These are phyloP conservation scores for Boletus tylopilopsis DNA, from an alignment of 768 basidiomycete genomes.

Conservation along the genomic window DNA sequence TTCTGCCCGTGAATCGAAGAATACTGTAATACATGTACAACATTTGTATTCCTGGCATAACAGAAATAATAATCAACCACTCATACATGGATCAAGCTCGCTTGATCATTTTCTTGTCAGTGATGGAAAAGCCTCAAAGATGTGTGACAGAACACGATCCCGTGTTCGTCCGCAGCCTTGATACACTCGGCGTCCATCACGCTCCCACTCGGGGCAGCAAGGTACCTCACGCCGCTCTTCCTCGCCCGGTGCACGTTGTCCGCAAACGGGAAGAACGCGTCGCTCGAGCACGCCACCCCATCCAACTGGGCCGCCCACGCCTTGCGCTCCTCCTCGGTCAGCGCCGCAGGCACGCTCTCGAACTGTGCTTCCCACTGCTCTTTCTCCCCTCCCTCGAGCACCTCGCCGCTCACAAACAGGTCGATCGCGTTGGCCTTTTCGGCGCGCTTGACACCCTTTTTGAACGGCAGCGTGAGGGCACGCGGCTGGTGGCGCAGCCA, in stretches of 20 bases:
- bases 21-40: neutral
- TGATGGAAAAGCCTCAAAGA: constrained; percentile 88
- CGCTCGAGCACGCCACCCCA: constrained; percentile 89
- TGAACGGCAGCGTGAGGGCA: constrained; percentile 91
- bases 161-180: constrained; percentile 92
- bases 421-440: constrained; percentile 99
- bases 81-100: constrained; percentile 3
- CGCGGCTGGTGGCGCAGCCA: constrained; percentile 97
- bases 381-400: constrained; percentile 85
- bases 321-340: constrained; percentile 67
- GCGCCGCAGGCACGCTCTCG: constrained; percentile 59
- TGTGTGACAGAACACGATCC: constrained; percentile 89
- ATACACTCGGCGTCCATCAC: constrained; percentile 98
- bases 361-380: constrained; percentile 90
- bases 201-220: constrained; percentile 89
- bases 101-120: constrained; percentile 27
- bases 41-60: neutral
- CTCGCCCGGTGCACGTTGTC: constrained; percentile 94
- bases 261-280: constrained; percentile 99
- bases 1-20: too few species aligned
- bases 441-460: constrained; percentile 94
- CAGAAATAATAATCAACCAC: neutral
- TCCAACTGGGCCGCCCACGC: constrained; percentile 72
- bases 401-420: constrained; percentile 88
- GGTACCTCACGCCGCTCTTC: constrained; percentile 88